phyloP scores from a whole-genome alignment of 257 asterid genomes.

The Solanum sparsipilum region DNA sequence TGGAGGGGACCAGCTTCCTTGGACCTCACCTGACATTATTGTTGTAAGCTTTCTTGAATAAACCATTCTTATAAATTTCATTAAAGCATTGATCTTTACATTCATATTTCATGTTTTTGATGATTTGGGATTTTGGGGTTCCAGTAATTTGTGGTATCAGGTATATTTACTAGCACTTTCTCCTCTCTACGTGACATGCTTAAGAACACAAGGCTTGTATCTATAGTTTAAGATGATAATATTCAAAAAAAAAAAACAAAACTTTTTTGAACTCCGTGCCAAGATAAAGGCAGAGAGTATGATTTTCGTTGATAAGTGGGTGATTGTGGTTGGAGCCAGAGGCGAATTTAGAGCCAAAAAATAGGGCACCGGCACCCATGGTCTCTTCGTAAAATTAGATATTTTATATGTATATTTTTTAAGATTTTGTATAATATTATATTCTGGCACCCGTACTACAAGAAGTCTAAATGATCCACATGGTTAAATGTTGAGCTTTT shows the following conservation, averaged over 20 bases:
- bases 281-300: neutral
- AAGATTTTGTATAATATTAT: too few species aligned
- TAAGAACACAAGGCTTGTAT: too few species aligned
- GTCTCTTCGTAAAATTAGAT: too few species aligned
- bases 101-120: neutral
- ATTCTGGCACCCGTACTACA: too few species aligned
- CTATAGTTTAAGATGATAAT: neutral
- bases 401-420: too few species aligned
- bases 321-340: neutral
- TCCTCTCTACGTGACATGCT: too few species aligned
- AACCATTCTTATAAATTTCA: neutral
- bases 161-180: neutral
- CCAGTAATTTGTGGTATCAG: neutral
- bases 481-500: too few species aligned
- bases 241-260: rapidly evolving
- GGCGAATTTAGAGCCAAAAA: too few species aligned
- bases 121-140: neutral
- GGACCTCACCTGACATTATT: slow-evolving; percentile 47
- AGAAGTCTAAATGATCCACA: too few species aligned
- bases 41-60: slow-evolving; percentile 18
- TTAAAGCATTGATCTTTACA: neutral
- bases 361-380: too few species aligned
- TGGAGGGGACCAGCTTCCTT: slow-evolving; percentile 63
- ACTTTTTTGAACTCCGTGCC: neutral
- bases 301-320: neutral